Evolutionary conservation across 2,329 filamentous ascomycete genomes (phyloP).

Genomic region (Ambrosiella beaveri): DNA sequence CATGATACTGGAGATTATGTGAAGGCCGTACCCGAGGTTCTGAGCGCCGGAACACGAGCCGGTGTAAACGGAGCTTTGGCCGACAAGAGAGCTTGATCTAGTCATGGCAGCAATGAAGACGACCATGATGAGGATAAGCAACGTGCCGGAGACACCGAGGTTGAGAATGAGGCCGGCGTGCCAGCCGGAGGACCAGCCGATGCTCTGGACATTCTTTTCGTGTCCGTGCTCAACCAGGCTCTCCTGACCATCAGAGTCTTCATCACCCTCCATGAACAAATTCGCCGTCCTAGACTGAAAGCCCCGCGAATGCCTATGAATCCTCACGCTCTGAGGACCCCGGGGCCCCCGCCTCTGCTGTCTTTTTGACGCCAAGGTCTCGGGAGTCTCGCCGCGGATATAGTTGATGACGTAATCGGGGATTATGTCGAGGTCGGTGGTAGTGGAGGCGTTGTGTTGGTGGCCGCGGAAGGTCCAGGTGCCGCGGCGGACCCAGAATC

Average conservation of each 20-base stretch:
- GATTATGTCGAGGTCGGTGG: conserved; percentile 28
- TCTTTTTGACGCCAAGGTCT: conserved; percentile 30
- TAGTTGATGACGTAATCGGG: conserved; percentile 40
- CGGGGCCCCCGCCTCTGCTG: conserved; percentile 17
- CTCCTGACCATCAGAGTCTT: conserved; percentile 7
- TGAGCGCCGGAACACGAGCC: conserved; percentile 23
- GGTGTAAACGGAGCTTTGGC: conserved; percentile 22
- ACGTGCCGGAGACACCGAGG: conserved; percentile 5
- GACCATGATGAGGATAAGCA: conserved; percentile 18
- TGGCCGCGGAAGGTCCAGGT: conserved; percentile 6
- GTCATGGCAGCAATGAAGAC: conserved; percentile 24
- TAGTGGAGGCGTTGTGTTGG: conserved; percentile 16
- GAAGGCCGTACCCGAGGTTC: conserved; percentile 25
- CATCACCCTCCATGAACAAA: conserved; percentile 17
- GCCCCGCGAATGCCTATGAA: conserved; percentile 9
- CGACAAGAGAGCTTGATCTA: conserved; percentile 20
- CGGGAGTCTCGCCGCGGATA: conserved; percentile 37
- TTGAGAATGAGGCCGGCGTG: conserved; percentile 30
- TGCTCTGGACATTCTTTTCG: conserved; percentile 10
- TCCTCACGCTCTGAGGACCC: conserved; percentile 5
- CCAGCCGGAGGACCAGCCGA: conserved; percentile 27
- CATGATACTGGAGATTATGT: conserved; percentile 28
- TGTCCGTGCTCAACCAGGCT: background rate
- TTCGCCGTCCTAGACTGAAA: conserved; percentile 22
- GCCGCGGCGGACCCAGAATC: conserved; percentile 10